Base-by-base conservation (phyloP, 257 asterid species). In the Perilla frutescens region DNA sequence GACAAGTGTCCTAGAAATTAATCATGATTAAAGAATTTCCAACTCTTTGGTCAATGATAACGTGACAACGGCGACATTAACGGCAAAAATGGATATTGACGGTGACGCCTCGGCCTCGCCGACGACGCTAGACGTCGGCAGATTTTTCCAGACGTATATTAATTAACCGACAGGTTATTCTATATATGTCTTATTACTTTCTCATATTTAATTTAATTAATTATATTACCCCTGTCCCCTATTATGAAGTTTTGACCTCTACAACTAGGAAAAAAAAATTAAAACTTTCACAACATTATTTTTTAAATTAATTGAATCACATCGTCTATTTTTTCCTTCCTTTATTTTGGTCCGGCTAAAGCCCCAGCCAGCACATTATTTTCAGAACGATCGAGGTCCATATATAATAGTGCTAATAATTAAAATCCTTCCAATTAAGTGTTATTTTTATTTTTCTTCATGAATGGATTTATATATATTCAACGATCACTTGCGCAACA, bases 101-200 rank as follows among this genome's bases (percentile, higher is more conserved):
- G 64, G 58, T 66, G 65, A 53, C 64, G 64, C 53, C 62, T 36
- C 63, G 82, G 64, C 53, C 62, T 36, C 63, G 82, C 76, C 82
- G 73, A 61, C 81, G 77, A 68, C 77, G 77, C 36, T 65, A 55
- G 76, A 62, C 67, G 70, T 56, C 70, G 82, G 82, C 80, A 56
- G 65, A 61, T 78, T 61, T 59, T 60, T 50, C 13, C 71, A 48
- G 26, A 39, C 55, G 62, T 41, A 1, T 2, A 9, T 43, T 49
- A 59, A 47, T 74, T 74, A 51, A 65, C 80, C 80, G 84, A 79
- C 86, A 60, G 10, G 10, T 45, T 48, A 47, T 66, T 66, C 29
- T 8, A 9, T 14, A 34, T 62, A 15, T 61, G 60, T 14, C 56
- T 31, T 3, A 29, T 50, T 62, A 40, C 68, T 44, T 48, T 43